Conservation (phyloP, 495 filamentous ascomycete genomes). For the Ramalina intermedia region DNA sequence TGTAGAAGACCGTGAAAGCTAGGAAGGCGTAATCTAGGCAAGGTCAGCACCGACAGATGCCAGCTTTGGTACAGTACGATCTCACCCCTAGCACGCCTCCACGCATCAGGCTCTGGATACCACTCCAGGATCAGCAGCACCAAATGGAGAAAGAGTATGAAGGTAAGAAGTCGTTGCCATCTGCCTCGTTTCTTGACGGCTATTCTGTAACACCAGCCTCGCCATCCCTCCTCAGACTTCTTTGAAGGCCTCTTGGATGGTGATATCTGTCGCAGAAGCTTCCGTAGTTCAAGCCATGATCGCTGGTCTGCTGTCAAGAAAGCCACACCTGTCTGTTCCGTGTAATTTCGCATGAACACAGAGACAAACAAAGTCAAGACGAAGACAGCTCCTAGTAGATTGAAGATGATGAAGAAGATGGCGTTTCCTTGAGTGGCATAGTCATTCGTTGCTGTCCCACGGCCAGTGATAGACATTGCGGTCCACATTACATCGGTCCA, state of each 20-base stretch:
- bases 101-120: constrained; percentile 52
- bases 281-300: constrained; percentile 90
- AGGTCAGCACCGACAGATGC: constrained; percentile 1
- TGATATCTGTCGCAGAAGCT: constrained; percentile 82
- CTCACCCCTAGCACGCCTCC: constrained; percentile 24
- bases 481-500: constrained; percentile 85
- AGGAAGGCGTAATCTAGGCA: constrained; percentile 56
- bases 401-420: constrained; percentile 91
- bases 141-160: constrained; percentile 66
- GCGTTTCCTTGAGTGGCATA: constrained; percentile 69
- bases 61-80: not conserved
- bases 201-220: constrained; percentile 84
- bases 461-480: constrained; percentile 69
- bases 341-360: constrained; percentile 99
- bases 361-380: constrained; percentile 96
- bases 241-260: constrained; percentile 77
- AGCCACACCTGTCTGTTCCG: constrained; percentile 94
- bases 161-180: constrained; percentile 76
- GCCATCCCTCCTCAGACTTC: constrained; percentile 58
- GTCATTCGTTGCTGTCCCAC: constrained; percentile 50
- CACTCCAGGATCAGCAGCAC: constrained; percentile 74
- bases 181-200: constrained; percentile 88
- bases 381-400: constrained; percentile 92
- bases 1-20: constrained; percentile 70
- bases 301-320: constrained; percentile 93